phyloP scores from a whole-genome alignment of 148 eudicot genomes.

The Chenopodium album region DNA sequence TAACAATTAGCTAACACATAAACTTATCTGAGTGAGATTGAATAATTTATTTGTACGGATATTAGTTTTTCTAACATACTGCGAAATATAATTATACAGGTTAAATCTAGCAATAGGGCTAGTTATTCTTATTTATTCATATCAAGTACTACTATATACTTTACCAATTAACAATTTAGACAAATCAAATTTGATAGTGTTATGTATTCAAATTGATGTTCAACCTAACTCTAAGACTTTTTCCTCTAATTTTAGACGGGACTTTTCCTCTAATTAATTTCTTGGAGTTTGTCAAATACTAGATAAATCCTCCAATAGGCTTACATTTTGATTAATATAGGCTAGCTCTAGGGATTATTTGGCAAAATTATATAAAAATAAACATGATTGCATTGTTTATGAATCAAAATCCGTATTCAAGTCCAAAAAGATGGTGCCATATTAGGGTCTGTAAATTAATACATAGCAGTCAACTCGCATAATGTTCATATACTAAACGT shows the following conservation, averaged over 20 bases:
- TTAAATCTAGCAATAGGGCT: too few species aligned
- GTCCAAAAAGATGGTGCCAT: slow-evolving; percentile 20
- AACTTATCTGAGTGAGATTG: too few species aligned
- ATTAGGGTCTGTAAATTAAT: slow-evolving; percentile 6
- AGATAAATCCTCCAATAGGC: neutral
- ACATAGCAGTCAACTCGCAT: slow-evolving; percentile 13
- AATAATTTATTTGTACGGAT: too few species aligned
- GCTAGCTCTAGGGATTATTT: neutral
- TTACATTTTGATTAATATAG: neutral
- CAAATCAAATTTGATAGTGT: neutral
- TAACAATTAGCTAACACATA: too few species aligned
- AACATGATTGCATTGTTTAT: neutral
- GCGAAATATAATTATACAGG: too few species aligned
- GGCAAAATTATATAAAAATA: neutral
- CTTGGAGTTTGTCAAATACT: neutral
- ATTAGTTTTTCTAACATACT: too few species aligned
- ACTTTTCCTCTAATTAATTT: neutral
- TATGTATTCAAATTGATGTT: slow-evolving; percentile 15
- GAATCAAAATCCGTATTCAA: slow-evolving; percentile 1
- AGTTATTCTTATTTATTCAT: too few species aligned
- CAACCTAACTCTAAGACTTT: slow-evolving; percentile 21
- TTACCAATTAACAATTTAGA: neutral
- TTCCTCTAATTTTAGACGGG: neutral
- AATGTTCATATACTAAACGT: slow-evolving; percentile 9
- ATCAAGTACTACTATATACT: neutral